Evolutionary conservation across 768 basidiomycete species (phyloP), one percentile per base, ranked within the genome.

Genomic region (Suillus cothurnatus): DNA sequence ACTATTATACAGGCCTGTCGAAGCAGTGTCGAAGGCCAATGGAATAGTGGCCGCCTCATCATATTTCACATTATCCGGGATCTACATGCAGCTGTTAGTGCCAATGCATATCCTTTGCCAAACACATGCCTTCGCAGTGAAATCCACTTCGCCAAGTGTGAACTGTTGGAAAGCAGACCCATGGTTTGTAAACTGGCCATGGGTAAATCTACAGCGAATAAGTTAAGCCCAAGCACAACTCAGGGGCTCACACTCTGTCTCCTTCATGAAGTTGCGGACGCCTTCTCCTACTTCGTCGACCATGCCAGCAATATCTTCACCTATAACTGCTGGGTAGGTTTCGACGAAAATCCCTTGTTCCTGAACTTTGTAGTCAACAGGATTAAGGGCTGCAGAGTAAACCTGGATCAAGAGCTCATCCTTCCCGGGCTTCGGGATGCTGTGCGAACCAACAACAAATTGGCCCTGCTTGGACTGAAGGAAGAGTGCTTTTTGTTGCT

Each of bases 21-120:
- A 76, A 4, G 85, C 83, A 1, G 83, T 82, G n/a, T 81, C 78
- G 17, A 86, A 71, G 0, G 72, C 81, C 6, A 84, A 70, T 11
- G 86, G 86, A 43, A 87, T 70, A 0, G 85, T 81, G 2, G 82
- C 71, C 4, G 81, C 83, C 23, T 80, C 71, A 31, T 84, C 84
- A 67, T 81, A 83, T 5, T 78, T 71, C 31, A 84, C 19, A 41
- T 78, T 79, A 21, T 69, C 67, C 2, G 86, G 85, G 39, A 87
- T 80, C 82, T 85, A 28, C 12, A 15, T 28, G 11, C n/a, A n/a
- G n/a, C 23, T n/a, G 38, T 57, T 15, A 56, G 17, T 56, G 38
- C 28, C 19, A n/a, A 26, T 32, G 23, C 39, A 21, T 26, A 57
- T 43, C 60, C 67, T 70, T 21, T 31, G 15, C 15, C 23, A 62